Conservation (phyloP, 306 rosid genomes). For the Sesbania bispinosa region DNA sequence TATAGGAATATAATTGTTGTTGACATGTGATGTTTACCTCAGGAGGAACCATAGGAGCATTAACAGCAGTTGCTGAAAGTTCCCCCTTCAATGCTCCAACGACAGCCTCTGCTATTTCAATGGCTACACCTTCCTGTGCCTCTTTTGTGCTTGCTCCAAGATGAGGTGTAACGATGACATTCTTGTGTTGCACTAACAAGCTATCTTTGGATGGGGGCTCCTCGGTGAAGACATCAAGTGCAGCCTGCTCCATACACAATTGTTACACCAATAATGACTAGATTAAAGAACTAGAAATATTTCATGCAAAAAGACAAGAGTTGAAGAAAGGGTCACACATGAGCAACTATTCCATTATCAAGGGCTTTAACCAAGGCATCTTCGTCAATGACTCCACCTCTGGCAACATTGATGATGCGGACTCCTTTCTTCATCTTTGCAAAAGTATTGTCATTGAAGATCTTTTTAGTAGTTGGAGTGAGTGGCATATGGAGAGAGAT, state of each 20-base stretch:
- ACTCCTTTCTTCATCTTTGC: conserved; percentile 69
- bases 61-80: conserved; percentile 79
- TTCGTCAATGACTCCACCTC: conserved; percentile 88
- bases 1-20: too few relatives aligned
- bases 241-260: conserved; percentile 48
- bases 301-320: too few relatives aligned
- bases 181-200: conserved; percentile 64
- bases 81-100: conserved; percentile 77
- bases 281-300: too few relatives aligned
- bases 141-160: conserved; percentile 92
- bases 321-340: too few relatives aligned
- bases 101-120: too few relatives aligned
- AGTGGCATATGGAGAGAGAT: conserved; percentile 86
- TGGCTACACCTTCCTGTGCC: conserved; percentile 96
- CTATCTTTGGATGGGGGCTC: conserved; percentile 82
- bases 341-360: conserved; percentile 68
- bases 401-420: too few relatives aligned
- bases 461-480: conserved; percentile 60
- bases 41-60: conserved; percentile 86
- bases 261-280: too few relatives aligned
- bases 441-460: conserved; percentile 63
- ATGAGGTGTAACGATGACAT: conserved; percentile 77
- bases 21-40: too few relatives aligned
- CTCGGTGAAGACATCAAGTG: conserved; percentile 73
- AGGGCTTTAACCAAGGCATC: conserved; percentile 73